Evolutionary conservation across 2,329 filamentous ascomycete genomes (phyloP).

Genomic region (Cercospora canescens): DNA sequence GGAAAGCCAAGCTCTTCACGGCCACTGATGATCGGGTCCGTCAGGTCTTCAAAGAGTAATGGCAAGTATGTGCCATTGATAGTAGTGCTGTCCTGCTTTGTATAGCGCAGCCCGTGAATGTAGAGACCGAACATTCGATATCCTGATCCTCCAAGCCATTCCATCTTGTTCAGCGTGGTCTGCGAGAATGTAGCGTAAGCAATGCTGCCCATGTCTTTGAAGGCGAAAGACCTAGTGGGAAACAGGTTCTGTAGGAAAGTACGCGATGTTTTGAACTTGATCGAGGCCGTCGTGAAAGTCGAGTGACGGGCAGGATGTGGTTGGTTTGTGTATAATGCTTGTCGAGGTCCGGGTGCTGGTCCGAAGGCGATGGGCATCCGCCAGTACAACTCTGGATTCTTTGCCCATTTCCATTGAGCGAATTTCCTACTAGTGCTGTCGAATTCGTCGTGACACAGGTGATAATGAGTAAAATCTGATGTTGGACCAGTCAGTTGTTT

Average conservation of each 20-base stretch:
- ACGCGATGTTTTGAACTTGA: conserved; percentile 43
- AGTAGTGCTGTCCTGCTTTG: conserved; percentile 48
- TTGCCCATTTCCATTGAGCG: conserved; percentile 53
- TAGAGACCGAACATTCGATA: conserved; percentile 62
- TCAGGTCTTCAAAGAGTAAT: conserved; percentile 58
- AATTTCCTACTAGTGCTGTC: conserved; percentile 55
- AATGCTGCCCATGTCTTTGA: conserved; percentile 40
- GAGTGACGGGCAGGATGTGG: background rate
- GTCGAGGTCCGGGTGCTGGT: conserved; percentile 43
- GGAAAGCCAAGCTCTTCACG: conserved; percentile 64
- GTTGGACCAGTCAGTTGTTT: background rate
- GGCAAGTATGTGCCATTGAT: conserved; percentile 57
- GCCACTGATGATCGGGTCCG: conserved; percentile 61
- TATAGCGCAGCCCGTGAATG: conserved; percentile 62
- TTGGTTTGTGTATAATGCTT: conserved; percentile 30
- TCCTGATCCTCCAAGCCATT: conserved; percentile 62
- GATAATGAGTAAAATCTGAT: conserved; percentile 29
- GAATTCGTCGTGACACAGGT: conserved; percentile 52
- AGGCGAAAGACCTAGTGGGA: conserved; percentile 38
- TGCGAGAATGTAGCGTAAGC: conserved; percentile 42
- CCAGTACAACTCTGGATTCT: conserved; percentile 39
- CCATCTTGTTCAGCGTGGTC: conserved; percentile 49
- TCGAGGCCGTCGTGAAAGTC: conserved; percentile 41
- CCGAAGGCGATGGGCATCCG: conserved; percentile 47
- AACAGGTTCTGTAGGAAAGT: conserved; percentile 45